These are phyloP conservation scores for Mycena leptocephala DNA, from an alignment of 768 basidiomycete species.

Conservation along the genomic window DNA sequence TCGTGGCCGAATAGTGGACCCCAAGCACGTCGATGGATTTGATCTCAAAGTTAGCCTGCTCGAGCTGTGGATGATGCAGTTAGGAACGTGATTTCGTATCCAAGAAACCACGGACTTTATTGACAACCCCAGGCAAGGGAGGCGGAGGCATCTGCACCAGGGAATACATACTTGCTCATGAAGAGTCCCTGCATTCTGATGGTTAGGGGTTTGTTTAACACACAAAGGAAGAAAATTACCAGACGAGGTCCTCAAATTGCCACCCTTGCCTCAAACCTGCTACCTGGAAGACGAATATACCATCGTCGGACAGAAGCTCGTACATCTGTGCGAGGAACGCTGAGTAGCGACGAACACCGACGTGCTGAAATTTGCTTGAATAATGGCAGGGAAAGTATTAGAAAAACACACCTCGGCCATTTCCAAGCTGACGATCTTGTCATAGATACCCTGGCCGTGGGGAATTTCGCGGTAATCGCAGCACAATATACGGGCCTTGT, in stretches of 20 bases:
- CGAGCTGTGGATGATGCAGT: conserved; percentile 65
- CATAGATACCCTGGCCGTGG: conserved; percentile 79
- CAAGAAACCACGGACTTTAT: conserved; percentile 52
- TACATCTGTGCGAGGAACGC: conserved; percentile 94
- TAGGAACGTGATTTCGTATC: not conserved
- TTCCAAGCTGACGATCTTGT: conserved; percentile 96
- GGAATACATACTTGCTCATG: conserved; percentile 99
- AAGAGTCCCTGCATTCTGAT: conserved; percentile 77
- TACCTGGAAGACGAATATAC: conserved; percentile 96
- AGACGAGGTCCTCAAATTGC: conserved; percentile 99
- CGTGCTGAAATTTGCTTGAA: conserved; percentile 70
- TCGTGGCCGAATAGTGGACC: conserved; percentile 95
- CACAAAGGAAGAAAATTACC: conserved; percentile 62
- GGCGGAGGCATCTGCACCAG: conserved; percentile 97
- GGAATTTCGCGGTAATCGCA: conserved; percentile 95
- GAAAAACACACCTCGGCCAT: conserved; percentile 89
- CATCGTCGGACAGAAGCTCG: conserved; percentile 94
- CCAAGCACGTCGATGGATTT: conserved; percentile 98
- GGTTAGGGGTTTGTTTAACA: not conserved
- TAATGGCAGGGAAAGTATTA: not conserved
- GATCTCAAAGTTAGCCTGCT: conserved; percentile 95
- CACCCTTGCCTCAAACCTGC: conserved; percentile 95
- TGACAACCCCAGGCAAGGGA: conserved; percentile 96
- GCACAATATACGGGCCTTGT: conserved; percentile 92
- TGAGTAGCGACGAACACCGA: conserved; percentile 94